Evolutionary conservation across 306 rosid genomes (phyloP).

Genomic region (Quillaja saponaria): DNA sequence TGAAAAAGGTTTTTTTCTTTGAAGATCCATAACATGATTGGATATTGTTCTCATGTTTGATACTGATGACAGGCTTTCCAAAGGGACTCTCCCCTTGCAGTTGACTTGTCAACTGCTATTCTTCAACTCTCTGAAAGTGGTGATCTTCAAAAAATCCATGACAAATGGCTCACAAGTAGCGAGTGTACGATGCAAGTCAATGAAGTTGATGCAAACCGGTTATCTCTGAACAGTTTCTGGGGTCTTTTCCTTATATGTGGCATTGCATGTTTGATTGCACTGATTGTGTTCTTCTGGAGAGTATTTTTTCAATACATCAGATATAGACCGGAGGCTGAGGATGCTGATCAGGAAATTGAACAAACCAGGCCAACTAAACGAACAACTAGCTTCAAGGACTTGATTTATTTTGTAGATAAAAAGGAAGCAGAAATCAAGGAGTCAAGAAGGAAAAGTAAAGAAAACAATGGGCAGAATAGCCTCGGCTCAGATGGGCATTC

Average conservation of each 20-base stretch:
- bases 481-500: constrained; percentile 25
- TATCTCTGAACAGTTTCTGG: constrained; percentile 81
- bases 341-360: constrained; percentile 39
- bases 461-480: constrained; percentile 32
- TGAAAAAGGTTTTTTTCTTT: not conserved
- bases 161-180: constrained; percentile 61
- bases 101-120: constrained; percentile 82
- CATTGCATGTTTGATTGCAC: constrained; percentile 51
- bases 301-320: constrained; percentile 53
- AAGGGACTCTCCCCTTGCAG: constrained; percentile 91
- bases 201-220: constrained; percentile 39
- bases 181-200: constrained; percentile 42
- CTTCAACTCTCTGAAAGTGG: constrained; percentile 91
- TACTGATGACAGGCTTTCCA: constrained; percentile 64
- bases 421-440: constrained; percentile 64
- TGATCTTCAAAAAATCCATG: constrained; percentile 68
- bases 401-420: constrained; percentile 59
- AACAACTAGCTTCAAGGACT: constrained; percentile 49
- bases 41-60: constrained; percentile 14
- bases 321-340: constrained; percentile 44
- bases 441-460: constrained; percentile 48
- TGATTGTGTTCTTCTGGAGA: constrained; percentile 49
- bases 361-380: constrained; percentile 32
- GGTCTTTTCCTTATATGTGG: constrained; percentile 75
- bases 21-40: not conserved